A percentile compares a stretch with the other conserved stretches of the same genome.
Evolutionary conservation across 1,284 basidiomycete species (phyloP).

Genomic region (Apiotrichum montevideense): DNA sequence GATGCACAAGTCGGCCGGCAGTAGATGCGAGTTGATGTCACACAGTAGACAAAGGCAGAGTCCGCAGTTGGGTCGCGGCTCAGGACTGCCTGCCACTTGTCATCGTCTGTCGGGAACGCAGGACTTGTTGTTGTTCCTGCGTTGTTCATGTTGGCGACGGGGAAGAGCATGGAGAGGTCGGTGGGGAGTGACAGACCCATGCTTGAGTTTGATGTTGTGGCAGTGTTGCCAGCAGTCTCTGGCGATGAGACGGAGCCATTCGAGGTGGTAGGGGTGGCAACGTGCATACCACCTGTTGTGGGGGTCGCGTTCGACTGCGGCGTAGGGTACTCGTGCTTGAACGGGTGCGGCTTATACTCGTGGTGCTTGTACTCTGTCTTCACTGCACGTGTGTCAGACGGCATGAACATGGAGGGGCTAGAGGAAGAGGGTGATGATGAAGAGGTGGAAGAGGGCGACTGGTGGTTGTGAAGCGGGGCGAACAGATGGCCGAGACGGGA

Average conservation of each 20-base stretch:
- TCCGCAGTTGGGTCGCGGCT: constrained; percentile 3
- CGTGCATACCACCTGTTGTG: no score
- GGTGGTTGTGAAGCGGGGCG: not conserved
- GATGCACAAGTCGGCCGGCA: constrained; percentile 7
- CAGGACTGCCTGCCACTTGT: constrained; percentile 8
- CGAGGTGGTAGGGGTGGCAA: no score
- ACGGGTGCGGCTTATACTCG: not conserved
- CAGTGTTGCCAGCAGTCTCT: no score
- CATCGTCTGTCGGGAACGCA: not conserved
- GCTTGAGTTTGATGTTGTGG: no score
- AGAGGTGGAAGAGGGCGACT: not conserved
- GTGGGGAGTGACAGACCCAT: not conserved
- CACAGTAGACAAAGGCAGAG: constrained; percentile 9
- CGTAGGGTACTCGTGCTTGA: not conserved
- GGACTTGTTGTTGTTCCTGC: no score
- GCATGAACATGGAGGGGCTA: no score
- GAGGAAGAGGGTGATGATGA: not conserved
- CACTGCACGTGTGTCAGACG: no score
- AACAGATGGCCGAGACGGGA: not conserved
- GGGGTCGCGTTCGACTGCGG: no score
- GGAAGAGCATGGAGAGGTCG: not conserved
- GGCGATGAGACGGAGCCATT: not conserved
- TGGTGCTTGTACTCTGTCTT: not conserved
- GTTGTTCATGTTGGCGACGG: not conserved
- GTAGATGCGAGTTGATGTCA: constrained; percentile 6